Evolutionary conservation across 441 rosid species (phyloP).

Genomic region (Populus hybrid): DNA sequence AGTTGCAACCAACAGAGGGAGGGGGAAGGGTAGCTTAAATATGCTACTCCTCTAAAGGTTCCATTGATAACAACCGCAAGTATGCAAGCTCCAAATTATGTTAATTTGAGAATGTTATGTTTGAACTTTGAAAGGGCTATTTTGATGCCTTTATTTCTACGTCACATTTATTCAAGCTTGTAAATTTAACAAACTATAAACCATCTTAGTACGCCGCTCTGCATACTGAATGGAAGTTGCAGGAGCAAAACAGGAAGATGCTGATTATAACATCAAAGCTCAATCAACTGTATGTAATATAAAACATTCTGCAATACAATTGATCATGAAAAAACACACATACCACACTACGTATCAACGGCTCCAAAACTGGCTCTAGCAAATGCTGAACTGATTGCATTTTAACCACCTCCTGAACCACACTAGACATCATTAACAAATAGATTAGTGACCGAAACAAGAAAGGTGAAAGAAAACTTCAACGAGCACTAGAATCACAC

Average conservation of each 20-base stretch:
- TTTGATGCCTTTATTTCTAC: too few relatives aligned
- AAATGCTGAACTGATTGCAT: slow-evolving; percentile 62
- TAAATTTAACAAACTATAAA: too few relatives aligned
- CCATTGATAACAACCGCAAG: too few relatives aligned
- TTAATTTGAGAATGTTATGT: too few relatives aligned
- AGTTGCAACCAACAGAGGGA: too few relatives aligned
- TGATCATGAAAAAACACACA: slow-evolving; percentile 18
- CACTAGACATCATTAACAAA: slow-evolving; percentile 50
- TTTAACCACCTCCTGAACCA: slow-evolving; percentile 88
- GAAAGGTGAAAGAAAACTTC: not conserved
- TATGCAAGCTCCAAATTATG: too few relatives aligned
- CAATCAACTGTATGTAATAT: not conserved
- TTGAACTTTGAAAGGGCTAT: too few relatives aligned
- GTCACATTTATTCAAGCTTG: too few relatives aligned
- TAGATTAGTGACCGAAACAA: slow-evolving; percentile 15
- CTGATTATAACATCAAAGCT: not conserved
- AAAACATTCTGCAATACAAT: not conserved
- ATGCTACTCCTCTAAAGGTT: too few relatives aligned
- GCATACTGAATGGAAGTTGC: not conserved
- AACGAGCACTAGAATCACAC: not conserved
- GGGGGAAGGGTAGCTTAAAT: too few relatives aligned
- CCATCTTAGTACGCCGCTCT: too few relatives aligned
- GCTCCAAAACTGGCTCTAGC: slow-evolving; percentile 87
- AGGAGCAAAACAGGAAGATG: not conserved
- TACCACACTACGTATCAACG: slow-evolving; percentile 93